These are phyloP conservation scores for Terana coerulea DNA, from an alignment of 768 basidiomycete species.

Conservation along the genomic window DNA sequence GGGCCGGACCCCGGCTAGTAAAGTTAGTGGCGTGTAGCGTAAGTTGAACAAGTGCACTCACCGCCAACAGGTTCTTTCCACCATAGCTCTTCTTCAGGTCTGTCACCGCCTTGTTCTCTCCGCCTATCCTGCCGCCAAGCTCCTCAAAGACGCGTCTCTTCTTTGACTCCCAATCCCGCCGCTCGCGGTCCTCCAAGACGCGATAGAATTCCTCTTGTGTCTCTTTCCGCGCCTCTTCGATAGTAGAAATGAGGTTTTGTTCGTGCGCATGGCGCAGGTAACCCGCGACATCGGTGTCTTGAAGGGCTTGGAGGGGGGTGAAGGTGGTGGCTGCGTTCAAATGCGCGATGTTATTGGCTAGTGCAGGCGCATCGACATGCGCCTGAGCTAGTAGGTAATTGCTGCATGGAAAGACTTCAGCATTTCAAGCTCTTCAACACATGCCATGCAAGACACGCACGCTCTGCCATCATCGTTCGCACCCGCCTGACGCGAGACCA, in stretches of 20 bases:
- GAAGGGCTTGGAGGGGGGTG: slow-evolving; percentile 85
- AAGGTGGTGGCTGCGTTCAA: slow-evolving; percentile 81
- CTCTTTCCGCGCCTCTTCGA: slow-evolving; percentile 83
- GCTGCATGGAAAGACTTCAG: slow-evolving; percentile 32
- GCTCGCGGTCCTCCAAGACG: slow-evolving; percentile 68
- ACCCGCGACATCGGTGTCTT: slow-evolving; percentile 92
- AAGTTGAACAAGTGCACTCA: slow-evolving; percentile 28
- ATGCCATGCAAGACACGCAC: slow-evolving; percentile 39
- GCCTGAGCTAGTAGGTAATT: slow-evolving; percentile 93
- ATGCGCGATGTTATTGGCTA: slow-evolving; percentile 79
- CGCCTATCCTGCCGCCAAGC: slow-evolving; percentile 63
- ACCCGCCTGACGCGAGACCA: slow-evolving; percentile 69
- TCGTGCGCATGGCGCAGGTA: slow-evolving; percentile 94
- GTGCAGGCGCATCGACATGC: slow-evolving; percentile 87
- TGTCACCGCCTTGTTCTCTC: slow-evolving; percentile 49
- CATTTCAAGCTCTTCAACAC: slow-evolving; percentile 11
- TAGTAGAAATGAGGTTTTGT: slow-evolving; percentile 90
- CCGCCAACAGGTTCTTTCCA: slow-evolving; percentile 51
- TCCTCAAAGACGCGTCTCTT: slow-evolving; percentile 90
- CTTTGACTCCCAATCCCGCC: slow-evolving; percentile 85
- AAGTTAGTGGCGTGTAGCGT: slow-evolving; percentile 3
- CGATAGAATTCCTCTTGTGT: slow-evolving; percentile 85
- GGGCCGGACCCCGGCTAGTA: slow-evolving; percentile 44
- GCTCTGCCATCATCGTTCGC: slow-evolving; percentile 69
- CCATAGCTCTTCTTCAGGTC: slow-evolving; percentile 64